Evolutionary conservation across 345 rosid species (phyloP).

Genomic region (Syzygium aromaticum): DNA sequence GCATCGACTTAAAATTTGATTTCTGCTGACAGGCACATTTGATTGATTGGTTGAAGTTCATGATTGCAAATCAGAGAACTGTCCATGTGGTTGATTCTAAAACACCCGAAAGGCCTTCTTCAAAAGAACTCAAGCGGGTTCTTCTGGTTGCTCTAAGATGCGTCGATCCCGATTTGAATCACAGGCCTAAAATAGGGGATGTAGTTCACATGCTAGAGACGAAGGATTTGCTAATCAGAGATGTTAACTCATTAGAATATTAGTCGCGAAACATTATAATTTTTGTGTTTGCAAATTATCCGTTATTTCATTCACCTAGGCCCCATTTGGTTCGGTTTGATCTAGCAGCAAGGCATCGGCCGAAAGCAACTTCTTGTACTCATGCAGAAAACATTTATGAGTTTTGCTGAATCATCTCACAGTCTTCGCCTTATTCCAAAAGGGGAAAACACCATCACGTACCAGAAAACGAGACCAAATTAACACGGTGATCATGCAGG

Average conservation of each 20-base stretch:
- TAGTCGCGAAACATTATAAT: neutral
- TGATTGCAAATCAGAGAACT: slow-evolving; percentile 46
- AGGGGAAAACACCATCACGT: neutral
- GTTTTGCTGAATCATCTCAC: neutral
- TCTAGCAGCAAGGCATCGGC: slow-evolving; percentile 15
- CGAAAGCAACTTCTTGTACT: neutral
- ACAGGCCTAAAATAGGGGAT: slow-evolving; percentile 70
- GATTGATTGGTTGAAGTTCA: slow-evolving; percentile 61
- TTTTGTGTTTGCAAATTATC: neutral
- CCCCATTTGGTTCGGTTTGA: neutral
- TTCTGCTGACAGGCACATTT: slow-evolving; percentile 28
- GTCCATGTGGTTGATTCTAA: slow-evolving; percentile 47
- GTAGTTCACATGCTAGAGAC: slow-evolving; percentile 74
- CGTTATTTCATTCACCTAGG: neutral
- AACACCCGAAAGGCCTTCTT: slow-evolving; percentile 38
- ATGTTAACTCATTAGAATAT: neutral
- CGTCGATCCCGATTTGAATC: slow-evolving; percentile 43
- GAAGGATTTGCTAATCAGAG: slow-evolving; percentile 42
- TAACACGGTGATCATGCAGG: neutral
- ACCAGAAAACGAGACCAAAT: neutral
- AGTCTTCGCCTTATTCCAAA: neutral
- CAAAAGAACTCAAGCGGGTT: slow-evolving; percentile 54
- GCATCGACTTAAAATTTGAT: neutral
- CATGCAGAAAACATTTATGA: neutral
- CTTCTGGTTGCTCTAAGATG: slow-evolving; percentile 59